Evolutionary conservation across 2,329 filamentous ascomycete genomes (phyloP), one percentile per base, ranked within the genome.

Genomic region (Paraconiothyrium brasiliense): DNA sequence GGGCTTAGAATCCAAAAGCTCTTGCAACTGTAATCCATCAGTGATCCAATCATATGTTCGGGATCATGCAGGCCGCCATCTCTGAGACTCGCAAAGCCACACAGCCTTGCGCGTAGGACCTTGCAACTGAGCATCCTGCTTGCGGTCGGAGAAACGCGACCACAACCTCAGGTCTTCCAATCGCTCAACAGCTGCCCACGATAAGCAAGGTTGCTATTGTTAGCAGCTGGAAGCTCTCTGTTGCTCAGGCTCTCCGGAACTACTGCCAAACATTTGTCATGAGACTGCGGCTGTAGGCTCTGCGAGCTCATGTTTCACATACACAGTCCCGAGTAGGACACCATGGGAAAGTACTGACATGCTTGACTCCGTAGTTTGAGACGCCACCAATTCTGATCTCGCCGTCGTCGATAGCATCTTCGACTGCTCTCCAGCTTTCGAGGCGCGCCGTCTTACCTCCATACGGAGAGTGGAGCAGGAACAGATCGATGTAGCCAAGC

Each of bases 401-500:
- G 0, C 92, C 91, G 1, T 87, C 89, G 4, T 85, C 78, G 34
- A 94, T 87, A 0, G 92, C 91, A 79, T 94, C 92, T 68, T 92
- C 89, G 0, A 95, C 80, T 0, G 92, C 92, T 67, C 81, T 85
- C 92, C 92, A 95, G 71, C 90, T 92, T 41, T 90, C 88, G 55
- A 91, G 76, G 4, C 92, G 84, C 8, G 87, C 88, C 68, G 85
- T 78, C 70, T 84, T 88, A 1, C 92, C 92, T 6, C 92, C 92
- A 68, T 92, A 92, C 0, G 92, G 92, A 51, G 88, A 91, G 73
- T 95, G 92, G 58, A 95, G 81, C 11, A 96, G 81, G 76, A 94
- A 94, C 48, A 95, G 77, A 71, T 95, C 92, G 59, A 94, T 87
- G 75, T 94, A 93, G 0, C 87, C 90, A 34, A 94, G 79, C 0